Conservation (phyloP, 306 rosid genomes). For the Cicer yamashitae region DNA sequence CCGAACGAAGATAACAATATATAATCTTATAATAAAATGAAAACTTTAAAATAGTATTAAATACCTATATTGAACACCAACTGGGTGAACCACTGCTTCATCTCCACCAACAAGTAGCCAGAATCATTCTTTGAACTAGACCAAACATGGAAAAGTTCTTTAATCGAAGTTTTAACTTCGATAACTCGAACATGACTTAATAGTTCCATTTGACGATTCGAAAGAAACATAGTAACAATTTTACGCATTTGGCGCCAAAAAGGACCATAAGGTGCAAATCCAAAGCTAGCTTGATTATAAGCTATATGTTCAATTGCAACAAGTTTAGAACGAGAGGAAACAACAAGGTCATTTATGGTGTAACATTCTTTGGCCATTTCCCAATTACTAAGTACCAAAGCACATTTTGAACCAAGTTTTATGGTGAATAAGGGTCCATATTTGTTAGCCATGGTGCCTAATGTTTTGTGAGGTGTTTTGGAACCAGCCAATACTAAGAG, state of each 20-base stretch:
- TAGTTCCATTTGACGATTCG: conserved; percentile 34
- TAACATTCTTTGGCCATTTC: conserved; percentile 47
- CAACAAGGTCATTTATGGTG: conserved; percentile 37
- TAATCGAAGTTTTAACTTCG: conserved; percentile 24
- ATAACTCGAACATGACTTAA: conserved; percentile 24
- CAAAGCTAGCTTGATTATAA: conserved; percentile 40
- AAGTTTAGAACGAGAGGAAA: conserved; percentile 37
- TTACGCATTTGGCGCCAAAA: conserved; percentile 54
- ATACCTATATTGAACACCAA: conserved; percentile 28
- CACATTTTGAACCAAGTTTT: conserved; percentile 23
- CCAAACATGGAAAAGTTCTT: conserved; percentile 41
- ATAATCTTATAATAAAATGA: not conserved
- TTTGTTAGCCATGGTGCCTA: conserved; percentile 48
- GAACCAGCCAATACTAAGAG: conserved; percentile 34
- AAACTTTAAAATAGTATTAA: not conserved
- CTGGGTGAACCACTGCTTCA: conserved; percentile 39
- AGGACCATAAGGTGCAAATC: conserved; percentile 46
- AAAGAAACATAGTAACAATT: conserved; percentile 34
- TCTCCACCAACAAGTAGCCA: conserved; percentile 34
- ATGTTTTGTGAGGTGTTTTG: conserved; percentile 14
- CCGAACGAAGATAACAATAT: too few species aligned
- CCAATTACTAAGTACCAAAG: conserved; percentile 40
- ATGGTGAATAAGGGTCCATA: conserved; percentile 48
- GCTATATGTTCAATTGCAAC: conserved; percentile 34
- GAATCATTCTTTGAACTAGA: not conserved